These are phyloP conservation scores for Cutaneotrichosporon sp. DNA, from an alignment of 1,284 basidiomycete species.

Conservation along the genomic window DNA sequence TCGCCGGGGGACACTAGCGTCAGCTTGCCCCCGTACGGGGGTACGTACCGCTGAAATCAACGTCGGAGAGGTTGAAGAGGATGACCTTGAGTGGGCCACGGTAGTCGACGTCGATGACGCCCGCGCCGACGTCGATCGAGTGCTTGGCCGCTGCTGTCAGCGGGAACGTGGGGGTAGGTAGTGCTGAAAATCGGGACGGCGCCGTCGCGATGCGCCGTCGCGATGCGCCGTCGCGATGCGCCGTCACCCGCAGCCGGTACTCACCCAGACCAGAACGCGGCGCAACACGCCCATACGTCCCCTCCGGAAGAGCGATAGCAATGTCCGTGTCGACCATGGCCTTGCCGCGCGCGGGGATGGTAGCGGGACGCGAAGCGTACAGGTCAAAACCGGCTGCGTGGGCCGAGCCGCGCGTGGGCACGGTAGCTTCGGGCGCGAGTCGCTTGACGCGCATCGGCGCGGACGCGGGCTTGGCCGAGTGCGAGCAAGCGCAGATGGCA, in stretches of 20 bases:
- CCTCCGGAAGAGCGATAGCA: constrained; percentile 89
- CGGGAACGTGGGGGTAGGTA: neutral
- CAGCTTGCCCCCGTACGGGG: constrained; percentile 3
- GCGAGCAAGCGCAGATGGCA: neutral
- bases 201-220: too few species aligned
- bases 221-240: neutral
- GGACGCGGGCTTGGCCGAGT: neutral
- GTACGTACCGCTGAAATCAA: constrained; percentile 79
- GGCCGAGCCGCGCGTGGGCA: constrained; percentile 83
- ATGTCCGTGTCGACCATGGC: constrained; percentile 87
- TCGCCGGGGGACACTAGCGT: constrained; percentile 79
- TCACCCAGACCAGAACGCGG: constrained; percentile 91
- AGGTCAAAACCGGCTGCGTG: constrained; percentile 93
- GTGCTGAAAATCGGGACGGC: neutral
- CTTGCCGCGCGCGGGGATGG: constrained; percentile 78
- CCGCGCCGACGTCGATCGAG: constrained; percentile 96
- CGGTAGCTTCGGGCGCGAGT: constrained; percentile 70
- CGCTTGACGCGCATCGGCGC: constrained; percentile 63
- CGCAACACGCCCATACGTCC: constrained; percentile 93
- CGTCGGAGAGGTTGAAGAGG: constrained; percentile 85
- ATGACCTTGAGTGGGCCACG: constrained; percentile 86
- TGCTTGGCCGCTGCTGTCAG: constrained; percentile 74
- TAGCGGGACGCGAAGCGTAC: constrained; percentile 73
- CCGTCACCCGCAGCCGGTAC: constrained; percentile 8
- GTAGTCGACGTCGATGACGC: constrained; percentile 96